phyloP scores from a whole-genome alignment of 2,329 filamentous ascomycete genomes.

The Blastomyces emzantsi region DNA sequence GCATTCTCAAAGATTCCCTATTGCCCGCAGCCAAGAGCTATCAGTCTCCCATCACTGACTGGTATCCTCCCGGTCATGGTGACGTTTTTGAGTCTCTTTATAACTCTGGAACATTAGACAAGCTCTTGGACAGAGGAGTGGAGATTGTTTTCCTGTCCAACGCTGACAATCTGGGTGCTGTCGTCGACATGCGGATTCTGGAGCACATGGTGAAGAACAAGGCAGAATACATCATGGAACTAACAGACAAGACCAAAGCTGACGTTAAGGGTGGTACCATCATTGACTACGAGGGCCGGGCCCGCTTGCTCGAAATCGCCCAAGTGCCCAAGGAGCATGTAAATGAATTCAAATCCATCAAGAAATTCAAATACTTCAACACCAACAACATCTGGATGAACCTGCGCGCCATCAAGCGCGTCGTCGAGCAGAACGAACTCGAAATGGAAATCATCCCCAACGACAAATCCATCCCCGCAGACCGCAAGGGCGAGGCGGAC shows the following conservation, averaged over 20 bases:
- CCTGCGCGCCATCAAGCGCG: slow-evolving; percentile 92
- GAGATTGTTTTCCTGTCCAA: slow-evolving; percentile 99
- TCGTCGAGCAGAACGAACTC: slow-evolving; percentile 96
- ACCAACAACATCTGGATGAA: slow-evolving; percentile 99
- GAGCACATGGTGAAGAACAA: slow-evolving; percentile 99
- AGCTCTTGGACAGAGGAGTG: slow-evolving; percentile 88
- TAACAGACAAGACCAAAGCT: slow-evolving; percentile 99
- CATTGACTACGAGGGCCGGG: slow-evolving; percentile 96
- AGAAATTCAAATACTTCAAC: slow-evolving; percentile 99
- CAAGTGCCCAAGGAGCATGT: slow-evolving; percentile 99
- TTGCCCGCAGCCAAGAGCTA: slow-evolving; percentile 87
- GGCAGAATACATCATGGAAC: slow-evolving; percentile 98
- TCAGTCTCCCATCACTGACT: slow-evolving; percentile 83
- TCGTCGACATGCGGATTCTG: slow-evolving; percentile 94
- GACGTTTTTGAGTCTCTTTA: slow-evolving; percentile 99
- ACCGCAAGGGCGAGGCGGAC: slow-evolving; percentile 99
- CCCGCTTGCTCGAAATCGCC: slow-evolving; percentile 94
- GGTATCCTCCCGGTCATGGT: slow-evolving; percentile 98
- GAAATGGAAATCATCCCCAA: slow-evolving; percentile 99
- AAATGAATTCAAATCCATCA: slow-evolving; percentile 99
- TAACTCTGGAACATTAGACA: slow-evolving; percentile 96
- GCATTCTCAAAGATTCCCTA: slow-evolving; percentile 96
- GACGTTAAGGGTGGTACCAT: slow-evolving; percentile 99
- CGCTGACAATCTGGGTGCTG: slow-evolving; percentile 95
- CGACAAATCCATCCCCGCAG: slow-evolving; percentile 94